Evolutionary conservation across 345 rosid species (phyloP).

Genomic region (Eucalyptus cladocalyx): DNA sequence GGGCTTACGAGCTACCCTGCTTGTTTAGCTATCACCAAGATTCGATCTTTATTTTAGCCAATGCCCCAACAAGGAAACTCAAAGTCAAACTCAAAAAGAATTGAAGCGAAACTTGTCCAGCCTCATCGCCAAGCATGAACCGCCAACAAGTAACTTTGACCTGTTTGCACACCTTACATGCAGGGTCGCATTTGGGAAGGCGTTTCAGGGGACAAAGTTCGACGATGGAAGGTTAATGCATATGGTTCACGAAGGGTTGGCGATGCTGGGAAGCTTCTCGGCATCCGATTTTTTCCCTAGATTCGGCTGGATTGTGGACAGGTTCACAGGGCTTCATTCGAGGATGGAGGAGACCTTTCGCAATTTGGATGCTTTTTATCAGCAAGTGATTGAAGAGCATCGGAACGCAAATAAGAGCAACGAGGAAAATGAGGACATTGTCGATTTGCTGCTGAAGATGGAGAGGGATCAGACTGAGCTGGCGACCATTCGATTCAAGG

Average conservation of each 20-base stretch:
- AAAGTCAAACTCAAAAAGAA: not conserved
- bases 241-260: not conserved
- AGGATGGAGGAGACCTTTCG: not conserved
- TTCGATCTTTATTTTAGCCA: not conserved
- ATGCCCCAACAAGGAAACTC: not conserved
- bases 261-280: not conserved
- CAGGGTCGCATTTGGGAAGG: slow-evolving; percentile 12
- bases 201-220: slow-evolving; percentile 1
- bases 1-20: not conserved
- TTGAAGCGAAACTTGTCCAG: not conserved
- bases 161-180: not conserved
- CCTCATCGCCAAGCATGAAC: not conserved
- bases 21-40: not conserved
- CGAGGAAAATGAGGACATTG: not conserved
- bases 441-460: slow-evolving; percentile 4
- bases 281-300: slow-evolving; percentile 6
- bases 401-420: not conserved
- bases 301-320: slow-evolving; percentile 9
- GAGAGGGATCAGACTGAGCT: not conserved
- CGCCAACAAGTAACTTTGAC: not conserved
- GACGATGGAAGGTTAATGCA: not conserved
- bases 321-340: not conserved
- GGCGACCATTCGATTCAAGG: not conserved
- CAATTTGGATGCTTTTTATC: not conserved
- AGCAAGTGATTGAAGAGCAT: not conserved